Evolutionary conservation across 169 alveolate species (phyloP).

Genomic region (Eimeria necatrix): DNA sequence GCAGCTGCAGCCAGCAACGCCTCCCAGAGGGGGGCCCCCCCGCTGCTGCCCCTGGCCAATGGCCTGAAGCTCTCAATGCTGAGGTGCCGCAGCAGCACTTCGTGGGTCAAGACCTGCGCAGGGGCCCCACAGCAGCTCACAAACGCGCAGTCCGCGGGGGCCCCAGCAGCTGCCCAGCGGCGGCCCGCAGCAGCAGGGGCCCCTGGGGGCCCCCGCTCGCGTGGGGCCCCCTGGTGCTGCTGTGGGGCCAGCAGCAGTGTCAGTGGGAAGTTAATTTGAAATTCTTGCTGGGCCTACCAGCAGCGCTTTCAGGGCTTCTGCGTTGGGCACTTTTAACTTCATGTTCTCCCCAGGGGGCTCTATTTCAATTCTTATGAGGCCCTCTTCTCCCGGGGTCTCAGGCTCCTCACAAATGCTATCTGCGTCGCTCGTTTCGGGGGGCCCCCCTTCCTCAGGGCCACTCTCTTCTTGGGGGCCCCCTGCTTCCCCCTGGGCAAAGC

Average conservation of each 20-base stretch:
- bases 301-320: not conserved
- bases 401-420: not conserved
- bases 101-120: not conserved
- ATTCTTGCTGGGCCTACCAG: conserved; percentile 1
- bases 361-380: not conserved
- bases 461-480: not conserved
- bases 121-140: too few relatives aligned
- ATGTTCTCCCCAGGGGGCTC: conserved; percentile 19
- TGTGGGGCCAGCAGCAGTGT: too few relatives aligned
- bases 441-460: not conserved
- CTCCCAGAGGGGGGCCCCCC: not conserved
- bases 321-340: not conserved
- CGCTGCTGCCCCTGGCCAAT: not conserved
- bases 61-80: not conserved
- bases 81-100: not conserved
- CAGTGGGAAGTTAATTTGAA: too few relatives aligned
- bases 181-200: too few relatives aligned
- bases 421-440: not conserved
- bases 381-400: not conserved
- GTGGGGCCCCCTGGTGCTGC: too few relatives aligned
- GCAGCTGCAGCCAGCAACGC: not conserved
- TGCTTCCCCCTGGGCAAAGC: not conserved
- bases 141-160: too few relatives aligned
- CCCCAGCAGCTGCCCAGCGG: too few relatives aligned
- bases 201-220: too few relatives aligned